These are phyloP conservation scores for Henckelia pumila DNA, from an alignment of 257 asterid species.

Conservation along the genomic window DNA sequence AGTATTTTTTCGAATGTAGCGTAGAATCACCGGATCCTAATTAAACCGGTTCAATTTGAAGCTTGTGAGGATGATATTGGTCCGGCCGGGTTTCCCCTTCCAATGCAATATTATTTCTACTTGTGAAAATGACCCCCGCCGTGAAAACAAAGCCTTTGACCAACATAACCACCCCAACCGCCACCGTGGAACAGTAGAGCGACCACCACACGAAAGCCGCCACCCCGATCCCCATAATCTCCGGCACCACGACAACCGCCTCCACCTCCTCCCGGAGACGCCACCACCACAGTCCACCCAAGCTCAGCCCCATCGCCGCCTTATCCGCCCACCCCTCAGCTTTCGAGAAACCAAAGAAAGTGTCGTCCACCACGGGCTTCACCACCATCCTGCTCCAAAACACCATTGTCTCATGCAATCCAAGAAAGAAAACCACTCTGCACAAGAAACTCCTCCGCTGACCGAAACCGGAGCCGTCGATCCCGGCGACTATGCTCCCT, in stretches of 20 bases:
- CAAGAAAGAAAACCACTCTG: constrained; percentile 53
- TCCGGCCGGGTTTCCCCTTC: constrained; percentile 6
- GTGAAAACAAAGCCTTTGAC: constrained; percentile 30
- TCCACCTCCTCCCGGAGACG: constrained; percentile 62
- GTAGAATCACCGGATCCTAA: too few relatives aligned
- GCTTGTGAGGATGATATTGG: constrained; percentile 29
- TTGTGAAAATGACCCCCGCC: constrained; percentile 19
- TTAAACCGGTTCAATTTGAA: constrained; percentile 20
- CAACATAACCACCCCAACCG: constrained; percentile 45
- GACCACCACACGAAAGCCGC: constrained; percentile 60
- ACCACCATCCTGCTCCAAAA: constrained; percentile 63
- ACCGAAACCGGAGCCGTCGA: constrained; percentile 48
- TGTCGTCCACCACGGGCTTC: constrained; percentile 76
- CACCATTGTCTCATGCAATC: constrained; percentile 64
- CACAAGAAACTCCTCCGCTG: constrained; percentile 29
- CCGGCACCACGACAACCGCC: constrained; percentile 52
- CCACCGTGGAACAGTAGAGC: constrained; percentile 57
- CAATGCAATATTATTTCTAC: constrained; percentile 8
- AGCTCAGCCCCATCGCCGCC: constrained; percentile 46
- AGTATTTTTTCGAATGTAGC: too few relatives aligned
- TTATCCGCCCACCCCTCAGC: constrained; percentile 50
- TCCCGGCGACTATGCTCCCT: constrained; percentile 62
- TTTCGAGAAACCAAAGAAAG: constrained; percentile 42
- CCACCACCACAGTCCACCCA: constrained; percentile 76
- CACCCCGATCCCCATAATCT: constrained; percentile 42